phyloP scores from a whole-genome alignment of 108 stramenopile genomes.

The Mediolabrus comicus region DNA sequence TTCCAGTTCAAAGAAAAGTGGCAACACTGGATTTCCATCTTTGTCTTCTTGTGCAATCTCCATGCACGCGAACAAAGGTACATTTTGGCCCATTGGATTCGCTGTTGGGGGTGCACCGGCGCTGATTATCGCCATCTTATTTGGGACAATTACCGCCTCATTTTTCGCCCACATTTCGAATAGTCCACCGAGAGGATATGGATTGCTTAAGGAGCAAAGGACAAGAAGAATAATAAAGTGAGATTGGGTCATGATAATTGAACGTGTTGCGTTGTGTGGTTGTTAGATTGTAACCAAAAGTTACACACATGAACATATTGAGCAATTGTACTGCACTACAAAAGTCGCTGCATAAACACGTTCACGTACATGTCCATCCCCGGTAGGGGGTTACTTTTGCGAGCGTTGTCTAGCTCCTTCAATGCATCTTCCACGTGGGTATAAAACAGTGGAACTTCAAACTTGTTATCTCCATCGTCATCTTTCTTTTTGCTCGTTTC shows the following conservation, averaged over 20 bases:
- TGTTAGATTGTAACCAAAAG: no score
- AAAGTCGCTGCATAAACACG: neutral
- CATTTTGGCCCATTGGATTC: conserved; percentile 61
- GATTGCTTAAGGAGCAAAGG: neutral
- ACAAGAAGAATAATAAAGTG: neutral
- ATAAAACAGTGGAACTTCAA: conserved; percentile 59
- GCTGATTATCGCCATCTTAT: conserved; percentile 39
- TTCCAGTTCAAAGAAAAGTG: conserved; percentile 60
- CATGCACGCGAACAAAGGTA: conserved; percentile 75
- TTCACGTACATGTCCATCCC: conserved; percentile 31
- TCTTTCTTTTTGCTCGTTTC: conserved; percentile 9
- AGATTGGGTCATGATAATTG: neutral
- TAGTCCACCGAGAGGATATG: conserved; percentile 40
- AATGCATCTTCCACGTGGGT: conserved; percentile 59
- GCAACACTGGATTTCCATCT: conserved; percentile 53
- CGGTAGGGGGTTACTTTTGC: conserved; percentile 11
- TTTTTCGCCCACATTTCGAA: conserved; percentile 57
- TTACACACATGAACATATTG: no score
- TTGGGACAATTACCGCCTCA: conserved; percentile 63
- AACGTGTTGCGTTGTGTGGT: neutral
- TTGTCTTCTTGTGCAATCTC: conserved; percentile 58
- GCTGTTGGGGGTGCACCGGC: conserved; percentile 67
- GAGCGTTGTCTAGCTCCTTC: conserved; percentile 49
- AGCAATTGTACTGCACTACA: neutral
- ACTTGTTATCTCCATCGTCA: conserved; percentile 7